Base-by-base conservation (phyloP, 2,329 filamentous ascomycete species). In the Cryphonectria carpinicola region DNA sequence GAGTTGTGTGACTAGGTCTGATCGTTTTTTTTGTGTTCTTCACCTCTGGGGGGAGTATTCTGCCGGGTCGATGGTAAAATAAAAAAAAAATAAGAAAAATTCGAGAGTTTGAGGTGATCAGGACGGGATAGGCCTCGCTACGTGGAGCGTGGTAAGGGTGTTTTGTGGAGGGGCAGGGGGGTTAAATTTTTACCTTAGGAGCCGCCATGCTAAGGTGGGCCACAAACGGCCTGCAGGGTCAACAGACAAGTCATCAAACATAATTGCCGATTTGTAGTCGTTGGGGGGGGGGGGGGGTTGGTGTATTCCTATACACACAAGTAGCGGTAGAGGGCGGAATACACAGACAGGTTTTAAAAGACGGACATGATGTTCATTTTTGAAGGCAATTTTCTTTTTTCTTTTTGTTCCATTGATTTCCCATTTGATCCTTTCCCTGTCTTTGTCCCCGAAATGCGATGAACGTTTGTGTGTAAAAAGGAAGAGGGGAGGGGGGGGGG, bases 281-380 rank as follows among this genome's bases (percentile, higher is more conserved):
- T n/a, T 49, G 2, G 14, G 19, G 28, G 14, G 19, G n/a, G n/a
- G n/a, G n/a, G n/a, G n/a, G n/a, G n/a, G n/a, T n/a, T n/a, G n/a
- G n/a, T n/a, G 46, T 22, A 8, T 49, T 49, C 25, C 13, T 32
- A 13, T 4, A 28, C 54, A 17, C 7, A 41, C 17, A 35, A 41
- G 22, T 3, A 43, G 22, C 5, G 10, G 28, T n/a, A 63, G 4
- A 25, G 28, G 13, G 25, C 11, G 4, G 43, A 41, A 41, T 25
- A 37, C 28, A 60, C 39, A 17, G 37, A 39, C 37, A 54, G n/a
- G n/a, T 43, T 58, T 37, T n/a, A 41, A 41, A 63, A 64, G 70
- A 66, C 67, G 66, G 71, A 71, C 69, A 64, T 41, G 65, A 67
- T 72, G 69, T 71, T 72, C 71, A 72, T 72, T 70, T 72, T 67